Base-by-base conservation (phyloP, 2,329 filamentous ascomycete species). In the Alternaria sp. region DNA sequence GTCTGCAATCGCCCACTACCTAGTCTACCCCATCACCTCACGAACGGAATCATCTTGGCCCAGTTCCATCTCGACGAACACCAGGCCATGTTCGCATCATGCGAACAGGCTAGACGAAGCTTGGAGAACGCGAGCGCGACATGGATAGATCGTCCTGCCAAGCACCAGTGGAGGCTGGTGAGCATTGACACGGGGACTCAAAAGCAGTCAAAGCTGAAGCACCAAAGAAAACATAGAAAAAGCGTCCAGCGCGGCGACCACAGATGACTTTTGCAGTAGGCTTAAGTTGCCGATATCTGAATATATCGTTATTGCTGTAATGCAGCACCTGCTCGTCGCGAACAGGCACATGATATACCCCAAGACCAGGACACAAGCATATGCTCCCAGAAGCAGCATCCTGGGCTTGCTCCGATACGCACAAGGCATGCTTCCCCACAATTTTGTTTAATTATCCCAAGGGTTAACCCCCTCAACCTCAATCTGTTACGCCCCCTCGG, bases 401-500 rank as follows among this genome's bases (percentile, higher is more conserved):
- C 21, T 36, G 21, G 7, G 44, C 44, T 24, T 48, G 31, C 31
- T 26, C 29, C 44, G 0, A 48, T 26, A 48, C 9, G 4, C 29
- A 21, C 5, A 4, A 23, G 3, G 17, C 44, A 46, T 33, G 10
- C n/a, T 31, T 2, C 36, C 29, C 29, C 31, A 46, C 29, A 54
- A 40, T 54, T 8, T 33, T 34, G 31, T n/a, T 49, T 53, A 48
- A 50, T 55, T 26, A 44, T 11, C 39, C 7, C 14, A 37, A 37
- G 37, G 21, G 26, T 26, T 36, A 23, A 8, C 33, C 49, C 49
- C 41, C 50, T 48, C 26, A 2, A 28, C 26, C 23, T 17, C 36
- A 53, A 57, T 57, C 28, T 57, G 53, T 53, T 36, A 55, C 21
- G 31, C 24, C 17, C 31, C 17, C 28, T 14, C 39, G 8, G 13